Conservation (phyloP, 2,329 filamentous ascomycete genomes). For the Cladophialophora bantiana region DNA sequence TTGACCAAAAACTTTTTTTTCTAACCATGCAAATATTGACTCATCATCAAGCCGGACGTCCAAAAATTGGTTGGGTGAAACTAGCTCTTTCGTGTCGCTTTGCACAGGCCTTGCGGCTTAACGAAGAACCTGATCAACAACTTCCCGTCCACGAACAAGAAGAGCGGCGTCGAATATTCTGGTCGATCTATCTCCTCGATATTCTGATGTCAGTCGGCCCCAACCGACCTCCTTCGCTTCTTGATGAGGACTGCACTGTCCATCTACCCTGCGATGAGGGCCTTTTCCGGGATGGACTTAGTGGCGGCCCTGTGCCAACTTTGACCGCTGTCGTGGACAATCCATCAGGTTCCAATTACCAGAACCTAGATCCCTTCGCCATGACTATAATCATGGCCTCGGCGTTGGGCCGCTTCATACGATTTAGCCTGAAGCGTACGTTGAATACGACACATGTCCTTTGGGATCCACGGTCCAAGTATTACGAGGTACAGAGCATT, state of each 20-base stretch:
- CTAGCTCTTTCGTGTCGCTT: conserved; percentile 62
- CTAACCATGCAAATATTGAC: conserved; percentile 41
- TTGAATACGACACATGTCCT: conserved; percentile 14
- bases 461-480: conserved; percentile 27
- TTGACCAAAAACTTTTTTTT: neutral
- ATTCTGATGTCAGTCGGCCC: conserved; percentile 89
- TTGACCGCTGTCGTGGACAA: conserved; percentile 16
- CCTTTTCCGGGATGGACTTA: conserved; percentile 18
- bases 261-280: conserved; percentile 35
- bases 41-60: conserved; percentile 22
- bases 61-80: conserved; percentile 47
- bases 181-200: conserved; percentile 91
- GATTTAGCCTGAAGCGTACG: conserved; percentile 21
- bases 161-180: conserved; percentile 89
- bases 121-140: conserved; percentile 40
- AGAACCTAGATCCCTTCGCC: conserved; percentile 22
- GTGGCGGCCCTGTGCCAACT: conserved; percentile 16
- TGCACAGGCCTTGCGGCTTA: conserved; percentile 57
- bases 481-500: conserved; percentile 23
- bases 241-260: conserved; percentile 60
- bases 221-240: conserved; percentile 82
- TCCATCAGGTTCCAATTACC: conserved; percentile 2
- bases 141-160: conserved; percentile 73
- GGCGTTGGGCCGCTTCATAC: conserved; percentile 23
- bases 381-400: conserved; percentile 26